Conservation (phyloP, 2,329 filamentous ascomycete genomes). For the Dactylellina leptospora region DNA sequence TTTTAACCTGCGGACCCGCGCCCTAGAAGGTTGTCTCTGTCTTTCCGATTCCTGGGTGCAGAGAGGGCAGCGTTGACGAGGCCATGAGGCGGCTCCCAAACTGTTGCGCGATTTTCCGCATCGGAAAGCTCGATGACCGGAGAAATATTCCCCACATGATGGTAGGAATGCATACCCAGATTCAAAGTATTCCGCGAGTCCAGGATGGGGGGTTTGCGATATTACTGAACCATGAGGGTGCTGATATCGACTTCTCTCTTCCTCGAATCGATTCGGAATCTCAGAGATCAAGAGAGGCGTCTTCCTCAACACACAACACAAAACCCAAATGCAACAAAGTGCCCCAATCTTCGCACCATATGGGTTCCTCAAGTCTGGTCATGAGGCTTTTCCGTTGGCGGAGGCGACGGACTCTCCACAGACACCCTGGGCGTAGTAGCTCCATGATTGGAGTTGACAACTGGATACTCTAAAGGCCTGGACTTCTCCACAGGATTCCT, state of each 20-base stretch:
- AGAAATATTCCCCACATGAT: conserved; percentile 2
- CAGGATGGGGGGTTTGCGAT: background rate
- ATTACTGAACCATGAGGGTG: background rate
- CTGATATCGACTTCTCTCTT: too few species aligned
- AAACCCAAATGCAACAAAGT: conserved; percentile 23
- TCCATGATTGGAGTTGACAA: background rate
- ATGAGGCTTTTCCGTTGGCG: background rate
- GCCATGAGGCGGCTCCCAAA: conserved; percentile 7
- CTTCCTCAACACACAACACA: conserved; percentile 31
- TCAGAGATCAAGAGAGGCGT: too few species aligned
- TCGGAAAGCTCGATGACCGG: conserved; percentile 3
- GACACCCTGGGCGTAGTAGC: conserved; percentile 9
- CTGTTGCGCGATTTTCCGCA: conserved; percentile 42
- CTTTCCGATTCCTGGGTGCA: conserved; percentile 53
- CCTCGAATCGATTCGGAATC: too few species aligned
- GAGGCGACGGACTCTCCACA: conserved; percentile 20
- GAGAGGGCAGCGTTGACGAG: conserved; percentile 42
- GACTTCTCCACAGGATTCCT: conserved; percentile 29
- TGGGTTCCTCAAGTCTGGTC: background rate
- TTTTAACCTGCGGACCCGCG: conserved; percentile 11
- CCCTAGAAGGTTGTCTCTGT: conserved; percentile 12
- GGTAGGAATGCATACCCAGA: background rate
- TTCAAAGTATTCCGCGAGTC: background rate
- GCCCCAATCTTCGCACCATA: background rate
- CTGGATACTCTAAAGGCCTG: conserved; percentile 19